Percentiles rank a stretch among this genome's conserved stretches.
These are phyloP conservation scores for Nyctanthes arbortristis DNA, from an alignment of 257 asterid species.

Conservation along the genomic window DNA sequence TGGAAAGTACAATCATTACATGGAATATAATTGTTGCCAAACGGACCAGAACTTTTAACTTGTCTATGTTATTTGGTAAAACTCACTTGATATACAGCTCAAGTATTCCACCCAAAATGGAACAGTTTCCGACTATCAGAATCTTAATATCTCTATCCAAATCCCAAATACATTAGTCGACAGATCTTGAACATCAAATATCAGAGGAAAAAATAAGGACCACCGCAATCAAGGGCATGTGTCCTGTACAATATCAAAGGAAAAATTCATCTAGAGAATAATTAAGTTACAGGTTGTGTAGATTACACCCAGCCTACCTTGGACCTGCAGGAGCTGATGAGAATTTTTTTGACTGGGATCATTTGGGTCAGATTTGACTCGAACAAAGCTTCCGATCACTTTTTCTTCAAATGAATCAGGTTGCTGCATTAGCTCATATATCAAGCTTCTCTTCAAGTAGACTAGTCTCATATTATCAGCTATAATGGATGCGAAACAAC, in stretches of 20 bases:
- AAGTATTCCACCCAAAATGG: neutral
- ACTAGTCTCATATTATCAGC: conserved; percentile 70
- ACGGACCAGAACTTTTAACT: neutral
- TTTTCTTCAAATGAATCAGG: conserved; percentile 64
- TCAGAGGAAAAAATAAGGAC: conserved; percentile 7
- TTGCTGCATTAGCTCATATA: conserved; percentile 51
- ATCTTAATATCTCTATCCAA: neutral
- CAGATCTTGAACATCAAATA: neutral
- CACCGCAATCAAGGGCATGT: conserved; percentile 2
- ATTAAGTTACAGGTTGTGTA: conserved; percentile 3
- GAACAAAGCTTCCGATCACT: conserved; percentile 69
- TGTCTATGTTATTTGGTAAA: neutral
- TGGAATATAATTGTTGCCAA: too few species aligned
- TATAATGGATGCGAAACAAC: conserved; percentile 55
- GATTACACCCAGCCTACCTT: conserved; percentile 53
- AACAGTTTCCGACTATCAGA: neutral
- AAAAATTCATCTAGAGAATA: conserved; percentile 15
- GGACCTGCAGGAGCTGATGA: conserved; percentile 69
- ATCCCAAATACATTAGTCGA: conserved; percentile 9
- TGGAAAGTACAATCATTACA: too few species aligned
- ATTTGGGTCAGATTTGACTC: conserved; percentile 51
- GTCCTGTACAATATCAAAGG: conserved; percentile 11
- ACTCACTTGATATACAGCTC: neutral
- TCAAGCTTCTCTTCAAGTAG: conserved; percentile 68
- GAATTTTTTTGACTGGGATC: conserved; percentile 37